A percentile compares a stretch with the other conserved stretches of the same genome.
Evolutionary conservation across 495 filamentous ascomycete species (phyloP).

Genomic region (Annulohypoxylon maeteangense): DNA sequence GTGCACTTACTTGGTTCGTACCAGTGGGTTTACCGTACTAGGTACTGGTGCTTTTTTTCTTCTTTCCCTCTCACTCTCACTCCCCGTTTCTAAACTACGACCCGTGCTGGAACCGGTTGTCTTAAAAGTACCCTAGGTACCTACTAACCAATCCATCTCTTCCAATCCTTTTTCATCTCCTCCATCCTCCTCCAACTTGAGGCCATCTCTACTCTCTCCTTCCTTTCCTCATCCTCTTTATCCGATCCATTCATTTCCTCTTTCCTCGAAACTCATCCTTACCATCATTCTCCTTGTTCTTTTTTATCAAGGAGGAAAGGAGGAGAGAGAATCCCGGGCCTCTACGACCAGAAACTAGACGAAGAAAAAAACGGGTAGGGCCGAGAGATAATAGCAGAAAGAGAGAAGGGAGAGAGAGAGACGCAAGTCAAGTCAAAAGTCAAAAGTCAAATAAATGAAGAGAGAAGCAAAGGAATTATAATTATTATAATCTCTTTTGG

Average conservation of each 20-base stretch:
- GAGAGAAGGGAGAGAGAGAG: constrained; percentile 44
- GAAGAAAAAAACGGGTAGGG: constrained; percentile 43
- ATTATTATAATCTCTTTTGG: constrained; percentile 25
- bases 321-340: constrained; percentile 51
- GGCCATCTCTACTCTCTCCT: constrained; percentile 65
- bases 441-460: constrained; percentile 34
- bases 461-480: constrained; percentile 38
- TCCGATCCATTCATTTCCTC: constrained; percentile 66
- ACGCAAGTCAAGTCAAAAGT: constrained; percentile 33
- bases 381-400: constrained; percentile 41
- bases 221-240: constrained; percentile 61
- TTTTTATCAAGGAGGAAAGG: constrained; percentile 56
- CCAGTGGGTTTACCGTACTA: constrained; percentile 19
- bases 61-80: constrained; percentile 14
- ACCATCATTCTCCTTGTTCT: constrained; percentile 52
- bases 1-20: not conserved
- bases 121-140: constrained; percentile 59
- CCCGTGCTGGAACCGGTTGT: constrained; percentile 51
- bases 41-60: constrained; percentile 8
- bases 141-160: constrained; percentile 55
- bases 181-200: constrained; percentile 67
- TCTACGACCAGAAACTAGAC: constrained; percentile 38
- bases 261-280: constrained; percentile 45
- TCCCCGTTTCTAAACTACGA: constrained; percentile 33
- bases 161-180: constrained; percentile 66